Base-by-base conservation (phyloP, 2,329 filamentous ascomycete genomes). In the Coniochaeta pulveracea region DNA sequence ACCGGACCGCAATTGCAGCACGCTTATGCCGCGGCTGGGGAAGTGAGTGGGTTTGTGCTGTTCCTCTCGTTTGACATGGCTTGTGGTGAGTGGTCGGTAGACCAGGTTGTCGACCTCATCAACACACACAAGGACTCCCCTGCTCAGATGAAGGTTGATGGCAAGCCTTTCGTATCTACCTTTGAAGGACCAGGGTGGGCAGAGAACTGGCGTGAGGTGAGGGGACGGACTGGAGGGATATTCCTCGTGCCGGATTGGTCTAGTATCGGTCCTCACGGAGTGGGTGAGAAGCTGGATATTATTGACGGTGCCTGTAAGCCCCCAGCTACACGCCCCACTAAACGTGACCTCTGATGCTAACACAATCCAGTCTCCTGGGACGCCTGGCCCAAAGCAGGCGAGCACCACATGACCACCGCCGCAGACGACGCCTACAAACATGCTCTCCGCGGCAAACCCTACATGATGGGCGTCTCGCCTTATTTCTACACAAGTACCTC, bases 401-500 rank as follows among this genome's bases (percentile, higher is more conserved):
- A 57, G 14, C 46, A 47, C 11, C 43, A 38, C 22, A 61, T 66
- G 45, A 51, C 47, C 9, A 56, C 54, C 0, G 46, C 47, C 11
- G 47, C 56, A 26, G 65, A 69, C 36, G 40, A 44, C 5, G 45
- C 53, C 6, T 68, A 63, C 42, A 46, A 52, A 30, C 46, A 46
- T 5, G 44, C 45, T 26, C 51, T 66, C 2, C 44, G 43, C 8
- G 55, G 53, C 8, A 64, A 66, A 45, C 46, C 57, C 4, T 71
- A 66, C 47, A 70, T 70, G 65, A 60, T 61, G 63, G 55, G 56
- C 8, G 54, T 58, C 11, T 56, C 54, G 39, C 56, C 56, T 2
- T 57, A 54, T 43, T 59, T 58, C 40, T 60, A 58, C 29, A 58
- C 56, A 3, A 46, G 55, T 55, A 41, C 47, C 49, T 69, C 14